Conservation (phyloP, 768 basidiomycete genomes). For the Lentinula raphanica region DNA sequence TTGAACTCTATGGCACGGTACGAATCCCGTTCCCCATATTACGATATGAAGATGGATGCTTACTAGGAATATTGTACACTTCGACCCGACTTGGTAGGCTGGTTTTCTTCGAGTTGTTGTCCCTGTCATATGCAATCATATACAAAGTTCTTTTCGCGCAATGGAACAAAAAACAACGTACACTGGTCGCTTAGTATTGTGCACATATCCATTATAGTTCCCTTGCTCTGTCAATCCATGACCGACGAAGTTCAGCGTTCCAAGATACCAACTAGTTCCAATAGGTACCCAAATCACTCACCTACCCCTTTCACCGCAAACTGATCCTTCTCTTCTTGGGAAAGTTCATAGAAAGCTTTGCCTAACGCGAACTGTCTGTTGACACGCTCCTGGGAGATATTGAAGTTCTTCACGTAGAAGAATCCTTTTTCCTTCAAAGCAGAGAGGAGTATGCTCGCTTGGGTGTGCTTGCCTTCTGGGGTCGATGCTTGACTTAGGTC, state of each 20-base stretch:
- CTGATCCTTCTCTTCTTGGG: constrained; percentile 44
- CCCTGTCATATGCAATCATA: constrained; percentile 14
- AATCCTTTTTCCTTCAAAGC: constrained; percentile 44
- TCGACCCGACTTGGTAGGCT: constrained; percentile 39
- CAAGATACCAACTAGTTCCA: too few relatives aligned
- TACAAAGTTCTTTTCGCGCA: background rate
- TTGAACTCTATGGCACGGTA: constrained; percentile 32
- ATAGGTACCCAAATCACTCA: too few relatives aligned
- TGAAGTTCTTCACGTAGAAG: constrained; percentile 50
- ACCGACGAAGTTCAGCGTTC: too few relatives aligned
- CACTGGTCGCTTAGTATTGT: constrained; percentile 38
- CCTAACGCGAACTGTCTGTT: constrained; percentile 45
- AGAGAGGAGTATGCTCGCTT: constrained; percentile 35
- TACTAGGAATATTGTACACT: constrained; percentile 47
- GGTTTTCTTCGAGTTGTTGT: constrained; percentile 23
- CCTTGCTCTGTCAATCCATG: constrained; percentile 27
- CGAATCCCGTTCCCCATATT: background rate
- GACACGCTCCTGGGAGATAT: constrained; percentile 43
- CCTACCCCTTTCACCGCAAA: constrained; percentile 34
- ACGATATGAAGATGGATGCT: background rate
- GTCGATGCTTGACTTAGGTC: constrained; percentile 37
- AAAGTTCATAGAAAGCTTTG: constrained; percentile 42
- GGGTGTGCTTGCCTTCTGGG: constrained; percentile 35
- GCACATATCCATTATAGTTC: constrained; percentile 44
- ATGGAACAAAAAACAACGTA: constrained; percentile 11